These are phyloP conservation scores for Ganoderma lingzhi DNA, from an alignment of 1,284 basidiomycete species.

Conservation along the genomic window DNA sequence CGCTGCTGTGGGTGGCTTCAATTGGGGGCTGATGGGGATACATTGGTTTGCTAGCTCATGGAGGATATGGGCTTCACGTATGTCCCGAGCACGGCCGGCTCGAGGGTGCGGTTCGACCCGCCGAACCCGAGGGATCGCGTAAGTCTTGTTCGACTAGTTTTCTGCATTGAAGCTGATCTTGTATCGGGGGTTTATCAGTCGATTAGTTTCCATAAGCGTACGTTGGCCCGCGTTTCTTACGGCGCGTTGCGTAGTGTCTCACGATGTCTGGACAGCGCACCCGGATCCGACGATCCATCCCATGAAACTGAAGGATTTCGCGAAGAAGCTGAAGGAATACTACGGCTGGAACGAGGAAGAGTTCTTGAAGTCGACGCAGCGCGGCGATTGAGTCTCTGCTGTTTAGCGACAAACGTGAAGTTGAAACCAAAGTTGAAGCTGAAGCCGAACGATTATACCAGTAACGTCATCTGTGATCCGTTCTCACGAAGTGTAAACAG, in stretches of 20 bases:
- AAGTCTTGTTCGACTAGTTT: constrained; percentile 35
- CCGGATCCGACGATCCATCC: constrained; percentile 71
- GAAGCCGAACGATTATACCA: neutral
- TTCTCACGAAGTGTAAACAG: constrained; percentile 2
- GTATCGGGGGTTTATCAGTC: constrained; percentile 49
- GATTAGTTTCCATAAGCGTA: constrained; percentile 81
- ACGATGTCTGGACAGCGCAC: constrained; percentile 57
- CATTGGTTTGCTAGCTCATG: constrained; percentile 61
- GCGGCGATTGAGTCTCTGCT: neutral
- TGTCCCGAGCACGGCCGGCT: constrained; percentile 79
- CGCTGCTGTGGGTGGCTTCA: neutral
- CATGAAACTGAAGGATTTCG: constrained; percentile 57
- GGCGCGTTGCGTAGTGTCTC: neutral
- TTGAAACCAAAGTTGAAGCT: neutral
- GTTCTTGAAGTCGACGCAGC: constrained; percentile 45
- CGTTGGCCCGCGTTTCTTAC: constrained; percentile 36
- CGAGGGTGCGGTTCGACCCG: constrained; percentile 83
- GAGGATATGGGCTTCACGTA: constrained; percentile 78
- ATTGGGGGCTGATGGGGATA: neutral
- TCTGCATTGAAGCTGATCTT: neutral
- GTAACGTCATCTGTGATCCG: neutral
- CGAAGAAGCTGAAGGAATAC: constrained; percentile 63
- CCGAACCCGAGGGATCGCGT: constrained; percentile 65
- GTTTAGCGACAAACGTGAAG: neutral
- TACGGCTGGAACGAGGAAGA: constrained; percentile 79